phyloP scores from a whole-genome alignment of 768 basidiomycete genomes.

The Lentinula raphanica region DNA sequence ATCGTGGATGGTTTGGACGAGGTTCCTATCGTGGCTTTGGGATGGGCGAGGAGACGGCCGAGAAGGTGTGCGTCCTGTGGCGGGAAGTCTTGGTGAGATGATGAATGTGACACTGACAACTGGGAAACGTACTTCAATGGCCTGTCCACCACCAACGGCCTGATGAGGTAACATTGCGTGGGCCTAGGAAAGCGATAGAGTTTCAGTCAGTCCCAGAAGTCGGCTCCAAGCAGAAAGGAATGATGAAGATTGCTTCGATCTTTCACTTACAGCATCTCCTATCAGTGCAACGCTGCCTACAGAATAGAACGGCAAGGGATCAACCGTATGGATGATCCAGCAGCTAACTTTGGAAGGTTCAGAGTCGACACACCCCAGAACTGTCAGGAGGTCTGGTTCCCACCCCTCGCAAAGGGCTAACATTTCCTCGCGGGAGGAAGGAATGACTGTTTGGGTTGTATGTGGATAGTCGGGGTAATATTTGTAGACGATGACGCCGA shows the following conservation, averaged over 20 bases:
- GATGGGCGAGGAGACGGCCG: conserved; percentile 15
- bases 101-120: neutral
- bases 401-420: conserved; percentile 12
- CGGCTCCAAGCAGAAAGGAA: too few relatives aligned
- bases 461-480: conserved; percentile 12
- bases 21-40: neutral
- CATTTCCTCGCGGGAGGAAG: conserved; percentile 15
- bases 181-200: conserved; percentile 8
- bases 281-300: conserved; percentile 26
- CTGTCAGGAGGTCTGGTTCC: conserved; percentile 17
- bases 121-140: conserved; percentile 14
- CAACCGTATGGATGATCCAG: conserved; percentile 37
- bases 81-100: neutral
- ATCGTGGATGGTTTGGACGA: conserved; percentile 10
- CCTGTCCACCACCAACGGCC: conserved; percentile 22
- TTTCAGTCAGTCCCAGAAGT: neutral
- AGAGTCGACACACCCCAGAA: conserved; percentile 9
- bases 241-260: too few relatives aligned
- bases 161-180: conserved; percentile 23
- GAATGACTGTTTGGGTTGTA: conserved; percentile 12
- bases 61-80: conserved; percentile 19
- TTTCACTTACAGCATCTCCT: conserved; percentile 29
- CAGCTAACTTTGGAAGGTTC: conserved; percentile 16
- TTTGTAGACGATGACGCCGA: conserved; percentile 17
- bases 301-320: conserved; percentile 26